Conservation (phyloP, 768 basidiomycete genomes). For the Paxillus ammoniavirescens region DNA sequence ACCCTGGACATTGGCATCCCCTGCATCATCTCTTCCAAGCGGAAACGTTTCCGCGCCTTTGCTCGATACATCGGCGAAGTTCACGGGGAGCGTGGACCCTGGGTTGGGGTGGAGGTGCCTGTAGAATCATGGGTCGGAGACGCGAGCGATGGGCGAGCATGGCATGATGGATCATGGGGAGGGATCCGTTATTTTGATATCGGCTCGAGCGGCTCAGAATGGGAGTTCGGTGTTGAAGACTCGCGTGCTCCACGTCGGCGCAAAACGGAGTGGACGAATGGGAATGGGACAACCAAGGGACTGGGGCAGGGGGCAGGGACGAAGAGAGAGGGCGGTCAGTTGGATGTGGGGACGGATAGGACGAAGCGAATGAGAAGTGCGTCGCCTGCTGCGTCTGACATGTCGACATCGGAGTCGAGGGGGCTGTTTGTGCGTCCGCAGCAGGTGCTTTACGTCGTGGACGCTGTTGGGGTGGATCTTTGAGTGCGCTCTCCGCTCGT, state of each 20-base stretch:
- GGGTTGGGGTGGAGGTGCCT: conserved; percentile 92
- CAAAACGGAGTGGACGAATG: conserved; percentile 20
- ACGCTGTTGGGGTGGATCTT: conserved; percentile 70
- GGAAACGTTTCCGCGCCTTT: conserved; percentile 81
- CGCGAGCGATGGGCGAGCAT: conserved; percentile 61
- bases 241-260: conserved; percentile 27
- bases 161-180: conserved; percentile 84
- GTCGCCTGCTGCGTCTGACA: conserved; percentile 61
- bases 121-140: conserved; percentile 52
- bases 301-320: conserved; percentile 12
- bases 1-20: conserved; percentile 86
- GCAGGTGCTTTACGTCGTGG: conserved; percentile 84
- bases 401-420: conserved; percentile 59
- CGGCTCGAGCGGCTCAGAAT: conserved; percentile 52
- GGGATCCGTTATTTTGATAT: conserved; percentile 86
- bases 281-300: conserved; percentile 34
- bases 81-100: conserved; percentile 74
- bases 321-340: conserved; percentile 61
- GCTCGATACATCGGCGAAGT: conserved; percentile 89
- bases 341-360: conserved; percentile 37
- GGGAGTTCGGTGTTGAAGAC: conserved; percentile 58
- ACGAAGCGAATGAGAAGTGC: conserved; percentile 63
- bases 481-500: conserved; percentile 27
- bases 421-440: conserved; percentile 84
- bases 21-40: conserved; percentile 83